These are phyloP conservation scores for Chlamydomonas sphaeroides DNA, from an alignment of 139 green algal species.

Conservation along the genomic window DNA sequence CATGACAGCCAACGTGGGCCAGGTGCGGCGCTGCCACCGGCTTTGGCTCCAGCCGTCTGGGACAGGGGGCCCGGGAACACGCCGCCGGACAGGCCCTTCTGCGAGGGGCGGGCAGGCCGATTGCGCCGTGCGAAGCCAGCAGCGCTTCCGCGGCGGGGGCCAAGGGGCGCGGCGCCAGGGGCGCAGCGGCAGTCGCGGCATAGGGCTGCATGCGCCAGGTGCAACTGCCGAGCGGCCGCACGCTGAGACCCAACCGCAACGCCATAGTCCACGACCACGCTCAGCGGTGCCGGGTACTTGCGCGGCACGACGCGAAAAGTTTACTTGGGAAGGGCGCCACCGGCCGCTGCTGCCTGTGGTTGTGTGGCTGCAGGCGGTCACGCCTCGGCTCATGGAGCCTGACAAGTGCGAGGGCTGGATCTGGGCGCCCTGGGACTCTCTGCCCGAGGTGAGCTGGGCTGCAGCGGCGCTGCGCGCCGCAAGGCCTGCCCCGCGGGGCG, in stretches of 20 bases:
- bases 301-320: too few relatives aligned
- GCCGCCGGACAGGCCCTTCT: not conserved
- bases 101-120: not conserved
- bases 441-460: conserved; percentile 41
- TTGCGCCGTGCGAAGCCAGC: not conserved
- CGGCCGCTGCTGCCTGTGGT: too few relatives aligned
- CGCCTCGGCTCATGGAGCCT: conserved; percentile 40
- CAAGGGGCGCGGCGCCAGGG: too few relatives aligned
- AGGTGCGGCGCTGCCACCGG: conserved; percentile 1
- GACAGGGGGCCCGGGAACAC: not conserved
- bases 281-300: too few relatives aligned
- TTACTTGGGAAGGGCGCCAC: too few relatives aligned
- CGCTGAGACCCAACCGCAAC: not conserved
- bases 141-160: too few relatives aligned
- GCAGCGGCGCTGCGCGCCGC: too few relatives aligned
- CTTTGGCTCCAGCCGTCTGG: not conserved
- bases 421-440: conserved; percentile 40
- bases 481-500: conserved; percentile 26
- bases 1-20: conserved; percentile 46
- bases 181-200: too few relatives aligned
- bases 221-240: too few relatives aligned
- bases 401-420: conserved; percentile 54
- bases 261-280: too few relatives aligned
- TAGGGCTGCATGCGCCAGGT: too few relatives aligned
- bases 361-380: not conserved